Percentiles rank a stretch among this genome's conserved stretches.
phyloP scores from a whole-genome alignment of 345 rosid species.

The Gossypium stocksii region DNA sequence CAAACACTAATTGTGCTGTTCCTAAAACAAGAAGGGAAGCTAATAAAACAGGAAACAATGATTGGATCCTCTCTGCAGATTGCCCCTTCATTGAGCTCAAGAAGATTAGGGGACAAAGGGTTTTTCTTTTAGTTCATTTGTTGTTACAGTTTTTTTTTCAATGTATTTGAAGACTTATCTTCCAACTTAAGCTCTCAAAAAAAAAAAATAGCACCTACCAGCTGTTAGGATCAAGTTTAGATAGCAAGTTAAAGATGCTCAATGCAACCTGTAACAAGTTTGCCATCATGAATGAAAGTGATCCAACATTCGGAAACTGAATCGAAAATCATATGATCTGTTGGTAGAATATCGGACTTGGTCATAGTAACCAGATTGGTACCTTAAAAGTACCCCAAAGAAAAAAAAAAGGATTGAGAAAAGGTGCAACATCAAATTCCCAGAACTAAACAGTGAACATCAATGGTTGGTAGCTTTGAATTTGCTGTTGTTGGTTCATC shows the following conservation, averaged over 20 bases:
- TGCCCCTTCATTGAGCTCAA: conserved; percentile 32
- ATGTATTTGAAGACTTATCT: conserved; percentile 21
- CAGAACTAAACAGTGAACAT: not conserved
- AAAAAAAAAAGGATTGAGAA: not conserved
- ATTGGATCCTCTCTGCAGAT: conserved; percentile 41
- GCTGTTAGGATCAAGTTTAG: conserved; percentile 36
- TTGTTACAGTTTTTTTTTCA: not conserved
- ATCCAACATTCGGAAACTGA: not conserved
- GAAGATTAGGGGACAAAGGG: not conserved
- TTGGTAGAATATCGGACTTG: not conserved
- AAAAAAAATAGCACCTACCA: conserved; percentile 26
- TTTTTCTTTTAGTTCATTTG: not conserved
- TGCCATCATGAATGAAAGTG: not conserved
- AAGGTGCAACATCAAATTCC: conserved; percentile 6
- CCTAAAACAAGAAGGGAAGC: conserved; percentile 55
- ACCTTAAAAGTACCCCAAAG: not conserved
- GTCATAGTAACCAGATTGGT: too few species aligned
- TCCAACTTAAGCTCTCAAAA: conserved; percentile 31
- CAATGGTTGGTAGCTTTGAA: conserved; percentile 2
- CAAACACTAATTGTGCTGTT: conserved; percentile 42
- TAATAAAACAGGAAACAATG: conserved; percentile 49
- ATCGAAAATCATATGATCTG: not conserved
- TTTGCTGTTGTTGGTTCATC: conserved; percentile 43
- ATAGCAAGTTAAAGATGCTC: not conserved
- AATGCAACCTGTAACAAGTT: not conserved